A percentile compares a stretch with the other conserved stretches of the same genome.
phyloP scores from a whole-genome alignment of 2,329 filamentous ascomycete species.

The Colletotrichum karsti region DNA sequence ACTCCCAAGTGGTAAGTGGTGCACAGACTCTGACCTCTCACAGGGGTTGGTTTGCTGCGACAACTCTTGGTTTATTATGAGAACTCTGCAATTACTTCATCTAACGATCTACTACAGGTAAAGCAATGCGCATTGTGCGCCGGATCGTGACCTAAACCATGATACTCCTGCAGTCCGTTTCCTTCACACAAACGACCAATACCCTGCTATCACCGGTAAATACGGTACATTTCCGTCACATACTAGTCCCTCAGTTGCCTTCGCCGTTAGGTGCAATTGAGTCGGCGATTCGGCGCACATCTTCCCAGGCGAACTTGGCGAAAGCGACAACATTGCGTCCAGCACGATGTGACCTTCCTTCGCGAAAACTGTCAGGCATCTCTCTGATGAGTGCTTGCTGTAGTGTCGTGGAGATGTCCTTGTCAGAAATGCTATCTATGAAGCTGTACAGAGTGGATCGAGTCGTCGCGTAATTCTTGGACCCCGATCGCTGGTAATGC shows the following conservation, averaged over 20 bases:
- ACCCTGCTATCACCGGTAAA: too few species aligned
- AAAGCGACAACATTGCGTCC: neutral
- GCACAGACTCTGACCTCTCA: constrained; percentile 11
- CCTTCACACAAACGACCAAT: too few species aligned
- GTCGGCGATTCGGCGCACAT: neutral
- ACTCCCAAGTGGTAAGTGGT: neutral
- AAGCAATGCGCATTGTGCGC: too few species aligned
- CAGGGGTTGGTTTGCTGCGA: too few species aligned
- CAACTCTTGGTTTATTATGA: too few species aligned
- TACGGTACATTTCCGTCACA: too few species aligned
- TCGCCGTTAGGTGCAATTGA: too few species aligned
- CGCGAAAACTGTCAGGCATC: neutral
- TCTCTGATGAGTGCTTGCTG: neutral
- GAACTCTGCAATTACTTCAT: too few species aligned
- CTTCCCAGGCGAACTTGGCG: neutral
- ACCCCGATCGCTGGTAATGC: neutral
- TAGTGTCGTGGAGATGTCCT: neutral
- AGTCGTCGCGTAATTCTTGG: neutral
- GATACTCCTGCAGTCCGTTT: too few species aligned
- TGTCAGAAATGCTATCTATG: neutral
- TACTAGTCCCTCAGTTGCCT: too few species aligned
- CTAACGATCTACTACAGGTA: too few species aligned
- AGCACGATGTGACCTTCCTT: neutral
- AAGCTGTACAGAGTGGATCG: neutral
- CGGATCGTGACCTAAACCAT: too few species aligned